Base-by-base conservation (phyloP, 192 early-diverging fungal genomes). In the Coemansia javaensis region DNA sequence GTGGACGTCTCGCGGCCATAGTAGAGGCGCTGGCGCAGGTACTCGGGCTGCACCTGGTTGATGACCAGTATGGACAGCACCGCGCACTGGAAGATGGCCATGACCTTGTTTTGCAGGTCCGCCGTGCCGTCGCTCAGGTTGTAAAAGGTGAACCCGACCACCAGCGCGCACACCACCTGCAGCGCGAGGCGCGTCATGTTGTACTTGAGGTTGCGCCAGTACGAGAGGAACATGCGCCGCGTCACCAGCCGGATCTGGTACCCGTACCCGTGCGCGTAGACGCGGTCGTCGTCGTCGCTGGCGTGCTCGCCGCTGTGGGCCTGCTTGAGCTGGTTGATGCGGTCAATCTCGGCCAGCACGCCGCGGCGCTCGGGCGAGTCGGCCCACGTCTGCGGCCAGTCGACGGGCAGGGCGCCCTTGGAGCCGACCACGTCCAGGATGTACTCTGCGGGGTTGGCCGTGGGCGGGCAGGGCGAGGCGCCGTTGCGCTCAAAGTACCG, bases 401-500 rank as follows among this genome's bases (percentile, higher is more conserved):
- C 81, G 21, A 79, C 63, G 17, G 31, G 1, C 5, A 9, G 32
- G 0, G 39, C 39, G 9, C 59, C 54, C 20, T 57, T 52, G 21
- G 30, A 53, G 10, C 87, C 87, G 39, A 88, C 86, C 43, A 84
- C 82, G 40, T 90, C 82, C 36, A 93, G 65, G 22, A 90, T 88
- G 60, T 90, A 93, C 63, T 93, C 90, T 28, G 90, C 90, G 34
- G 87, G 87, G 54, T 93, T 90, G 15, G 77, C 88, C 6, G 64
- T 59, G 5, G 80, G 70, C 13, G 79, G 71, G 48, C 86, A 90
- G 16, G 59, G 67, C 31, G 67, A 71, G 1, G 86, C 88, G 48
- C 90, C 90, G 39, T 87, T 78, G 28, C 56, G 55, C 50, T 90
- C 87, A 80, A 90, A 93, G 70, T 93, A 90, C 11, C 57, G 45